These are phyloP conservation scores for Hansenula anomala DNA, from an alignment of 1,139 yeast genomes.

Conservation along the genomic window DNA sequence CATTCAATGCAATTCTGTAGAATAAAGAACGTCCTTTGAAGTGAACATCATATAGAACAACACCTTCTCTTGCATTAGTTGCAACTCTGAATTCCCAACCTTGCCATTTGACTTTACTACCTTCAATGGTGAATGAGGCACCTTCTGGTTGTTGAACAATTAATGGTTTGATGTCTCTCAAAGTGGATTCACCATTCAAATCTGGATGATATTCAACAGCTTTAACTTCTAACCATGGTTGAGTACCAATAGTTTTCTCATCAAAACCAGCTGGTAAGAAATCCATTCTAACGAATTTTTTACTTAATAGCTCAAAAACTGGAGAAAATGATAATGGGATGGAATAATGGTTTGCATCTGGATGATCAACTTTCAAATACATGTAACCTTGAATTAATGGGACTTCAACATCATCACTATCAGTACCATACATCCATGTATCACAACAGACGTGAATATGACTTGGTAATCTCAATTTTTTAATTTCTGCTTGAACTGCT, in stretches of 20 bases:
- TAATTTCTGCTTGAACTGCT: conserved; percentile 53
- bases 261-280: conserved; percentile 73
- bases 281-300: conserved; percentile 70
- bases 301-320: conserved; percentile 65
- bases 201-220: conserved; percentile 72
- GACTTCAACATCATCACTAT: conserved; percentile 35
- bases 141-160: conserved; percentile 82
- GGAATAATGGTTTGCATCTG: conserved; percentile 82
- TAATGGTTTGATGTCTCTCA: conserved; percentile 70
- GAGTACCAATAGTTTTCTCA: conserved; percentile 48
- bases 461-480: conserved; percentile 57
- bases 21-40: conserved; percentile 81
- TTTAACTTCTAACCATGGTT: conserved; percentile 56
- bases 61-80: conserved; percentile 78
- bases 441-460: conserved; percentile 56
- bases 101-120: conserved; percentile 74
- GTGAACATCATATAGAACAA: conserved; percentile 69
- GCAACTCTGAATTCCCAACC: conserved; percentile 85
- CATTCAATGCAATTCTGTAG: conserved; percentile 75
- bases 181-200: conserved; percentile 50
- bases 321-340: conserved; percentile 81
- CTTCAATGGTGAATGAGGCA: conserved; percentile 65
- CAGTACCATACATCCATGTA: conserved; percentile 91
- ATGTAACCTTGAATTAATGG: conserved; percentile 71
- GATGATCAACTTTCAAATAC: conserved; percentile 70